Conservation (phyloP, 495 filamentous ascomycete species). For the Hyaloscypha finlandica region DNA sequence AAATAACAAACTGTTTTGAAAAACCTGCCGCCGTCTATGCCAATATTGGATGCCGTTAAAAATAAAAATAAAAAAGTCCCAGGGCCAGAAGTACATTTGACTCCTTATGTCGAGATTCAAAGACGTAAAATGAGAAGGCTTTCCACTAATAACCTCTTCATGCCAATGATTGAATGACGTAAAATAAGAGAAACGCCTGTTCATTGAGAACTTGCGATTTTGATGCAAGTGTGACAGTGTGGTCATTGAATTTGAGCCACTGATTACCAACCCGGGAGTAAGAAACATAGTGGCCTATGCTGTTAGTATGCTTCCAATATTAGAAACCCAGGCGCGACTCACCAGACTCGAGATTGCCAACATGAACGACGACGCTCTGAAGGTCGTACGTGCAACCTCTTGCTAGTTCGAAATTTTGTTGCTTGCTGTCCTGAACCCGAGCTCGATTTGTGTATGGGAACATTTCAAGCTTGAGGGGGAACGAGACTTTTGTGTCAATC, state of each 20-base stretch:
- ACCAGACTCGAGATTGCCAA: slow-evolving; percentile 78
- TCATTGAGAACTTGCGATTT: slow-evolving; percentile 79
- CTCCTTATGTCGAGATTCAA: neutral
- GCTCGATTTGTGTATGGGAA: slow-evolving; percentile 77
- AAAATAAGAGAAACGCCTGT: slow-evolving; percentile 87
- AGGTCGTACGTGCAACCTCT: slow-evolving; percentile 75
- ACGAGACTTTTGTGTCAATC: slow-evolving; percentile 76
- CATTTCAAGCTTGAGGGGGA: slow-evolving; percentile 86
- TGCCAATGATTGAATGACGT: slow-evolving; percentile 67
- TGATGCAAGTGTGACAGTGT: slow-evolving; percentile 76
- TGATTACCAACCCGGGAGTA: slow-evolving; percentile 80
- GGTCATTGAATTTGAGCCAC: slow-evolving; percentile 94
- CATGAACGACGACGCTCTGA: slow-evolving; percentile 81
- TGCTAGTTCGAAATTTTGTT: slow-evolving; percentile 47
- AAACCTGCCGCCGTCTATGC: slow-evolving; percentile 20
- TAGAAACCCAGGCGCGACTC: neutral
- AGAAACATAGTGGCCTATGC: slow-evolving; percentile 76
- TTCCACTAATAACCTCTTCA: slow-evolving; percentile 16
- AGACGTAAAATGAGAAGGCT: neutral
- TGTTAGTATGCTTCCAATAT: neutral
- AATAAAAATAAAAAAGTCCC: too few relatives aligned
- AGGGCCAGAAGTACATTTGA: slow-evolving; percentile 70
- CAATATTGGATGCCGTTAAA: slow-evolving; percentile 72
- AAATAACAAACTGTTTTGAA: neutral
- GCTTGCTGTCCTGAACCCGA: slow-evolving; percentile 37